phyloP scores from a whole-genome alignment of 176 grass and related monocot genomes.

The Oryza australiensis region DNA sequence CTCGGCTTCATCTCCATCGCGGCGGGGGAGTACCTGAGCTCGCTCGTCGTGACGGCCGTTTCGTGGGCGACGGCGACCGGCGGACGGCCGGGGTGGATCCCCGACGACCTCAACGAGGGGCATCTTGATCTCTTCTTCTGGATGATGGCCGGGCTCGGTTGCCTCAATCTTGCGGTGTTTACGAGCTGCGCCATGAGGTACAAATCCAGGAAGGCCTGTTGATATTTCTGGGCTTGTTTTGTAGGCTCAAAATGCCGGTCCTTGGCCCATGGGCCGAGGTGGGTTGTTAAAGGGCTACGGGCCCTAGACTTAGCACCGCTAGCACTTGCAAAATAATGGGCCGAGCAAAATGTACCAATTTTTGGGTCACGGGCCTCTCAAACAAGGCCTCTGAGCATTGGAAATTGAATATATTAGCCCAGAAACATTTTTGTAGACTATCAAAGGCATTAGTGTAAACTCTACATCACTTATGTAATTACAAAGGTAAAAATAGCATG shows the following conservation, averaged over 20 bases:
- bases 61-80: conserved; percentile 15
- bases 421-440: no score
- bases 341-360: no score
- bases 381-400: no score
- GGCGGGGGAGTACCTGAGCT: conserved; percentile 53
- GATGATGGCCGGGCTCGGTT: conserved; percentile 20
- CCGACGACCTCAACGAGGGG: conserved; percentile 56
- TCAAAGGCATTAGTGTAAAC: no score
- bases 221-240: neutral
- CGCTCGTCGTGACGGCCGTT: conserved; percentile 43
- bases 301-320: no score
- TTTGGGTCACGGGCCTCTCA: no score
- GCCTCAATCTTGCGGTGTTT: conserved; percentile 2
- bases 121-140: conserved; percentile 52
- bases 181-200: neutral
- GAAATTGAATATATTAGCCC: no score
- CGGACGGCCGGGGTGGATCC: conserved; percentile 51
- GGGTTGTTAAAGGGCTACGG: no score
- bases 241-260: neutral
- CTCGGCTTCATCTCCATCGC: conserved; percentile 49
- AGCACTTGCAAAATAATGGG: no score
- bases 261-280: neutral
- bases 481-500: no score
- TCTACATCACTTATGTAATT: no score
- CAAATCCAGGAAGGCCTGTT: neutral